These are phyloP conservation scores for Gossypium gossypioides DNA, from an alignment of 441 rosid species.

Conservation along the genomic window DNA sequence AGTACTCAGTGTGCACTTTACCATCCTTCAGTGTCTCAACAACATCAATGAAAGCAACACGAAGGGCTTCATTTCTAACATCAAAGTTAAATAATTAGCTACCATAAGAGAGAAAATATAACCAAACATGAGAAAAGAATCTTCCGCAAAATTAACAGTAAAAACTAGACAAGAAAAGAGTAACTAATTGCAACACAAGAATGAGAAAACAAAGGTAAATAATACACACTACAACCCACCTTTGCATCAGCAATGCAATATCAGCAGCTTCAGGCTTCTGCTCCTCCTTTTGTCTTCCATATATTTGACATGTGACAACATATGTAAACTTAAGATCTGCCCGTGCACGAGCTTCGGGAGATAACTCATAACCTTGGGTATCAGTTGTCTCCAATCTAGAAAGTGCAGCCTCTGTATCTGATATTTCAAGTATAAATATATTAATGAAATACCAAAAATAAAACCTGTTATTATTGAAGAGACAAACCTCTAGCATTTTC, in stretches of 20 bases:
- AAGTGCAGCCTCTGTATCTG: constrained; percentile 63
- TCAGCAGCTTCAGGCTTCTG: constrained; percentile 91
- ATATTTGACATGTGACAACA: constrained; percentile 93
- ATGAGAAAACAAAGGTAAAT: background rate
- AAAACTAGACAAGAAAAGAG: constrained; percentile 12
- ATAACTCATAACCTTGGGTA: constrained; percentile 75
- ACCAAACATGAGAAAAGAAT: background rate
- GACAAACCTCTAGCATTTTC: constrained; percentile 53
- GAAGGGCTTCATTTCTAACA: constrained; percentile 95
- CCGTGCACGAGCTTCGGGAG: constrained; percentile 86
- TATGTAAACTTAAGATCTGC: constrained; percentile 92
- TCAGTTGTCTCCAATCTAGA: constrained; percentile 43
- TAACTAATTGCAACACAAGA: constrained; percentile 2
- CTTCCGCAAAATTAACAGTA: background rate
- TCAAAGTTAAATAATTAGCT: constrained; percentile 16
- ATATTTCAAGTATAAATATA: constrained; percentile 21
- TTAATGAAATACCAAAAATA: constrained; percentile 15
- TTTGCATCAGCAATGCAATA: constrained; percentile 90
- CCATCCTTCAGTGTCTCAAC: constrained; percentile 81
- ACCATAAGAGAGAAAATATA: background rate
- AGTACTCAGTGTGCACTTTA: constrained; percentile 60
- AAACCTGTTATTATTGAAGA: constrained; percentile 11
- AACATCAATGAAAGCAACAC: constrained; percentile 89
- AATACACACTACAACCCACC: constrained; percentile 27
- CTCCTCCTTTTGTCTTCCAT: constrained; percentile 96